Base-by-base conservation (phyloP, 176 grass and related monocot genomes). In the Pontederia crassipes region DNA sequence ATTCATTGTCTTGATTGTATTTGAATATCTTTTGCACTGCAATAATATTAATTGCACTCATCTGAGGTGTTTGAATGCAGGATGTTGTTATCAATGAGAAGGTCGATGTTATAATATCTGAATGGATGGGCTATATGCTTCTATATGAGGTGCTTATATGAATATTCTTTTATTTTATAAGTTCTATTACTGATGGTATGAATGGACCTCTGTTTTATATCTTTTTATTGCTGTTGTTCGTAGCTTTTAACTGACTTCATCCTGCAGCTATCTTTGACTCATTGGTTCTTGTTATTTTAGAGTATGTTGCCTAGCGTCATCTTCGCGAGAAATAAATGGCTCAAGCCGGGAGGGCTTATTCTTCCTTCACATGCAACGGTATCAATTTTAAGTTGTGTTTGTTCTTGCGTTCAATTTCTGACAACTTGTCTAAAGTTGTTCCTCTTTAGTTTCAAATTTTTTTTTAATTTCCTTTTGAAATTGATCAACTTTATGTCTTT, bases 71-170 rank as follows among this genome's bases (percentile, higher is more conserved):
- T 49, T 66, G 61, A 55, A 54, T 74, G 48, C 71, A 98, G 94
- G 94, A 98, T 81, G 88, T 92, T 54, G 52, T 70, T 28, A 98
- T 98, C 79, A 81, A 86, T 83, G 94, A 98, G 79, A 92, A 77
- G 73, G 94, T 92, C 40, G 94, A 98, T 81, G 82, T 98, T 59
- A 98, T 98, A 53, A 72, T 98, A 86, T 98, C 94, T 77, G 94
- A 98, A 83, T 98, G 94, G 94, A 98, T 93, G 94, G 94, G 94
- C 24, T 98, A 92, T 71, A 88, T 98, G 78, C 93, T 98, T 48
- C 67, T 98, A 11, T 89, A 89, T 49, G 93, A 98, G 93, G 93
- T 98, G 74, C 58, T 10, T 82, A 48, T 73, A 51, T 35, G 64
- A 57, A 55, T 49, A 45, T 49, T 57, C 8, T 79, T n/a, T 54